A percentile compares a stretch with the other conserved stretches of the same genome.
phyloP scores from a whole-genome alignment of 139 green algal genomes.

The Chloropicon primus region DNA sequence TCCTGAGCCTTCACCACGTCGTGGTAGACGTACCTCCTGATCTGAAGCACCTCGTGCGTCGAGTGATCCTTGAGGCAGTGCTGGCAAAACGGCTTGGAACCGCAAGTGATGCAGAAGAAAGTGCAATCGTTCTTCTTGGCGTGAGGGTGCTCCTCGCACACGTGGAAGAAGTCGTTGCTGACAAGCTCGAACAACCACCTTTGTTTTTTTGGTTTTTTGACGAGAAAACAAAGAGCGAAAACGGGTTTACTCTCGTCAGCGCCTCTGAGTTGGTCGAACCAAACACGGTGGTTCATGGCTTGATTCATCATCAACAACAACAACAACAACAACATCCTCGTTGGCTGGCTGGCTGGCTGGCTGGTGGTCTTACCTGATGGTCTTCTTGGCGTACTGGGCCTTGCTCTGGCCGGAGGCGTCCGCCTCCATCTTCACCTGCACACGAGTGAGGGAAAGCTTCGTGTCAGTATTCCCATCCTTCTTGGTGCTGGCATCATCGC shows the following conservation, averaged over 20 bases:
- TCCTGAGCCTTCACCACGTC: slow-evolving; percentile 33
- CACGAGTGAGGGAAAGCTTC: too few species aligned
- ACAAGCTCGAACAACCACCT: not conserved
- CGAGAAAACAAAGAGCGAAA: too few species aligned
- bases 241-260: too few species aligned
- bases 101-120: slow-evolving; percentile 31
- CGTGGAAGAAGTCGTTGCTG: not conserved
- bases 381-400: not conserved
- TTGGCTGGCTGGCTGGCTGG: too few species aligned
- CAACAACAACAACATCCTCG: too few species aligned
- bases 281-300: not conserved
- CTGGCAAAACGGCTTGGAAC: slow-evolving; percentile 16
- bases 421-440: not conserved
- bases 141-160: not conserved
- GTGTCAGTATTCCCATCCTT: too few species aligned
- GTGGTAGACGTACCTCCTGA: slow-evolving; percentile 42
- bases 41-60: slow-evolving; percentile 26
- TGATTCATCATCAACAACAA: too few species aligned
- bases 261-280: too few species aligned
- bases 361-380: not conserved
- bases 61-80: slow-evolving; percentile 31
- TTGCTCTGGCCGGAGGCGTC: not conserved
- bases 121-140: slow-evolving; percentile 20
- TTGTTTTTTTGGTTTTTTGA: too few species aligned
- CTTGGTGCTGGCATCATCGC: too few species aligned